Percentiles rank a stretch among this genome's conserved stretches.
These are phyloP conservation scores for Bondarzewia mesenterica DNA, from an alignment of 1,284 basidiomycete genomes.

Conservation along the genomic window DNA sequence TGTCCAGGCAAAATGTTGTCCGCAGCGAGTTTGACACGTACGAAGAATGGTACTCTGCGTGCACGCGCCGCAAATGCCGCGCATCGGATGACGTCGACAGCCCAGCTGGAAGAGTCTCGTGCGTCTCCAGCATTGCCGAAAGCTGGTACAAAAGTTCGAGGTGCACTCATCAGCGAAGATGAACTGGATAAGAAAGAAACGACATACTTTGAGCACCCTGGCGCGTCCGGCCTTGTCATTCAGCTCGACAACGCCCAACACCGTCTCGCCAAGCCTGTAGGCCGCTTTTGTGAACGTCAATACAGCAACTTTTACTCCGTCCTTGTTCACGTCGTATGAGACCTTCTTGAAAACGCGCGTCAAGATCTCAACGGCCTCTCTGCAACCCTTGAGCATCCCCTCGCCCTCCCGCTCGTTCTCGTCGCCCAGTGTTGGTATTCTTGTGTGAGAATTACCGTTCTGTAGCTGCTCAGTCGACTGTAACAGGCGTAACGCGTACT, in stretches of 20 bases:
- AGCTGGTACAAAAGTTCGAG: slow-evolving; percentile 40
- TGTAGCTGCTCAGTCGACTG: no score
- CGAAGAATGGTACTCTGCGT: slow-evolving; percentile 77
- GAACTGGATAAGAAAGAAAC: background rate
- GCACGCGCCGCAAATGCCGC: slow-evolving; percentile 49
- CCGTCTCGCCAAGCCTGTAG: slow-evolving; percentile 85
- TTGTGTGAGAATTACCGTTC: no score
- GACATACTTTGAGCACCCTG: slow-evolving; percentile 65
- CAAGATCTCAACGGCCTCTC: slow-evolving; percentile 86
- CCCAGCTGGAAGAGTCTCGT: slow-evolving; percentile 68
- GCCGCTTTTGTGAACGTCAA: slow-evolving; percentile 88
- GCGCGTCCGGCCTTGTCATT: slow-evolving; percentile 56
- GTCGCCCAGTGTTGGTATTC: background rate
- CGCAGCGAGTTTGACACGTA: slow-evolving; percentile 66
- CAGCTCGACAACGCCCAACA: slow-evolving; percentile 80
- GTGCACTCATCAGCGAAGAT: background rate
- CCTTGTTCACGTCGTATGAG: slow-evolving; percentile 90
- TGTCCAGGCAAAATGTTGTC: slow-evolving; percentile 80
- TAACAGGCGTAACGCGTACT: slow-evolving; percentile 28
- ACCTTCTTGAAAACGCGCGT: slow-evolving; percentile 86
- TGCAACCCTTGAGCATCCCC: slow-evolving; percentile 59
- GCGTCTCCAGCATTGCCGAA: slow-evolving; percentile 78
- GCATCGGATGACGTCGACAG: slow-evolving; percentile 33
- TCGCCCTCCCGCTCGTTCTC: background rate
- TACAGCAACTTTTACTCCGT: slow-evolving; percentile 79